Percentiles rank a stretch among this genome's conserved stretches.
Conservation (phyloP, 176 grass and related monocot species). For the Rhipidocladum racemiflorum region DNA sequence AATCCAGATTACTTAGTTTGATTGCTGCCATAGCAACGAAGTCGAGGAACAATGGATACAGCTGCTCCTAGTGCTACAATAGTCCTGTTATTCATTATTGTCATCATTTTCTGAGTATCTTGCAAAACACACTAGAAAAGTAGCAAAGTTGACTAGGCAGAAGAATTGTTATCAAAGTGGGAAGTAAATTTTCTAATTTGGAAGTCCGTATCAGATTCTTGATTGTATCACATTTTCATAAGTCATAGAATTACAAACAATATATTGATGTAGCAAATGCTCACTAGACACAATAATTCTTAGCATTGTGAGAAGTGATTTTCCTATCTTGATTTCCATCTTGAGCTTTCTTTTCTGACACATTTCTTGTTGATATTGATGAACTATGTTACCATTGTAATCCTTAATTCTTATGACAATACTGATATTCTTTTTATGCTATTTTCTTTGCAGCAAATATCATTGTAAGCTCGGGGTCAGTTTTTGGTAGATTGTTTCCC, state of each 20-base stretch:
- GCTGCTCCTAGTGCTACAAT: not conserved
- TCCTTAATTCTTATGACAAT: constrained; percentile 2
- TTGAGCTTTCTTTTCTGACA: not conserved
- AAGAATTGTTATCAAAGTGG: not conserved
- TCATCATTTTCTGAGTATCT: not conserved
- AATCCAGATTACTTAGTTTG: not conserved
- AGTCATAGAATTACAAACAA: not conserved
- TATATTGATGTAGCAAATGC: not conserved
- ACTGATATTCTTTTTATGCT: not conserved
- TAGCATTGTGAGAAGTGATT: not conserved
- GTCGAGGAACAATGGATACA: not conserved
- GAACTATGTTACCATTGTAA: not conserved
- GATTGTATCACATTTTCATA: not conserved
- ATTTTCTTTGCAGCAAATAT: constrained; percentile 64
- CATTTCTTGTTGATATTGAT: not conserved
- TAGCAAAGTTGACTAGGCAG: not conserved
- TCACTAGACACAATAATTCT: not conserved
- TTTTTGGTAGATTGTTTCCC: constrained; percentile 73
- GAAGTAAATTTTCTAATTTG: not conserved
- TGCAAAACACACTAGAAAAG: not conserved
- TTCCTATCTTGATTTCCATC: not conserved
- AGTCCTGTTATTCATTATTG: not conserved
- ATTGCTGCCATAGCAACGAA: not conserved
- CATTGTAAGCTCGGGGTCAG: constrained; percentile 53
- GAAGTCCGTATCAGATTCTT: not conserved